phyloP scores from a whole-genome alignment of 257 asterid genomes.

The Verbena officinalis region DNA sequence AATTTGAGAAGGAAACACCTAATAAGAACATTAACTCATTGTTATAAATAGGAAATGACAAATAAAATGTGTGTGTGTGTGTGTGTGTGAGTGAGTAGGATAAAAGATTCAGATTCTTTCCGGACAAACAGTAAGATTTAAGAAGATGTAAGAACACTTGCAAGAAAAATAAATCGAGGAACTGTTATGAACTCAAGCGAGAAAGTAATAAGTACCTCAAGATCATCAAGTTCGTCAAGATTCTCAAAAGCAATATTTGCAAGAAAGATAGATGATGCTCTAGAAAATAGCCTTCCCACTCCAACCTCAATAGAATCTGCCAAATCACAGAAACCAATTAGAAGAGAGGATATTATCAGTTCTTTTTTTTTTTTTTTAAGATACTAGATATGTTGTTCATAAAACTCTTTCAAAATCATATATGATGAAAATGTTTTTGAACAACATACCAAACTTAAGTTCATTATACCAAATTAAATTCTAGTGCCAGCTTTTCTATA shows the following conservation, averaged over 20 bases:
- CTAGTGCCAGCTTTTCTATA: too few relatives aligned
- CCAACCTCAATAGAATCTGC: conserved; percentile 75
- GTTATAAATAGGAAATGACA: conserved; percentile 22
- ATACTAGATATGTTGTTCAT: too few relatives aligned
- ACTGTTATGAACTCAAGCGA: conserved; percentile 2
- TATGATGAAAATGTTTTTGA: too few relatives aligned
- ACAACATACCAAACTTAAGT: too few relatives aligned
- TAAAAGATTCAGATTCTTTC: background rate
- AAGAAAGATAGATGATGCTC: conserved; percentile 62
- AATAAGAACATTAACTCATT: conserved; percentile 32
- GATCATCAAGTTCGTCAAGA: conserved; percentile 67
- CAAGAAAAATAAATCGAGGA: background rate
- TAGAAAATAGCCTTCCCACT: conserved; percentile 67
- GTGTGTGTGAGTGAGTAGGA: background rate
- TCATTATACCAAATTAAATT: too few relatives aligned
- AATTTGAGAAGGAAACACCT: conserved; percentile 84
- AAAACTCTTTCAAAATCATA: too few relatives aligned
- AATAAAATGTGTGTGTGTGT: background rate
- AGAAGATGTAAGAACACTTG: background rate
- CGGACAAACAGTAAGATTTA: background rate
- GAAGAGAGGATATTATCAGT: background rate
- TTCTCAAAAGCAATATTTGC: conserved; percentile 69
- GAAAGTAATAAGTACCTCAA: conserved; percentile 53
- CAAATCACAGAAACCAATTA: conserved; percentile 27
- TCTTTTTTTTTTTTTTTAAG: background rate